Conservation (phyloP, 352 stramenopile genomes). For the Aphanomyces invadans region DNA sequence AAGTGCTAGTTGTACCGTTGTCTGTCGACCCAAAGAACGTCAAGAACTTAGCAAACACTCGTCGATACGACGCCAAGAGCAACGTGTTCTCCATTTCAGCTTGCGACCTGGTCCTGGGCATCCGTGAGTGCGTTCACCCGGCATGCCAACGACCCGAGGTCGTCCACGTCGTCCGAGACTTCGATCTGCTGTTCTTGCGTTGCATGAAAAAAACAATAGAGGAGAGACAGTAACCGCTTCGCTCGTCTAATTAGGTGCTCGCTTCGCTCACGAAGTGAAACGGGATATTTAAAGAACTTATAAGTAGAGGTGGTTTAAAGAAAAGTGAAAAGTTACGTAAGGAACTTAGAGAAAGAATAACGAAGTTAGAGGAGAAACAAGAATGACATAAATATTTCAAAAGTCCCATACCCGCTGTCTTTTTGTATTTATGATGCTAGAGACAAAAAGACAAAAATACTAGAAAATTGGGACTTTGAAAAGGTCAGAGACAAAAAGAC, state of each 20-base stretch:
- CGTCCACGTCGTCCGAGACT: not conserved
- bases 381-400: conserved; percentile 20
- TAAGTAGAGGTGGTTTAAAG: conserved; percentile 3
- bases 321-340: conserved; percentile 10
- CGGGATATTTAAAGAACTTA: conserved; percentile 12
- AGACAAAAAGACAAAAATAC: conserved; percentile 21
- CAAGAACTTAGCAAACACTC: conserved; percentile 35
- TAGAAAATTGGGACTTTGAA: conserved; percentile 13
- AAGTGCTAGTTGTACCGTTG: not conserved
- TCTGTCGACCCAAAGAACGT: conserved; percentile 32
- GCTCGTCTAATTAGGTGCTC: too few species aligned
- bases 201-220: not conserved
- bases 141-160: not conserved
- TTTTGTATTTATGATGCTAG: conserved; percentile 4
- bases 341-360: conserved; percentile 3
- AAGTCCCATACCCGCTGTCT: conserved; percentile 4
- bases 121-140: conserved; percentile 31
- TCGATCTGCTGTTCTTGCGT: not conserved
- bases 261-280: conserved; percentile 16
- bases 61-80: conserved; percentile 53
- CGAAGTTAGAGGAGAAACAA: conserved; percentile 17
- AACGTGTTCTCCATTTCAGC: conserved; percentile 50
- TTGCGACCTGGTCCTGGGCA: conserved; percentile 45
- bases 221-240: not conserved
- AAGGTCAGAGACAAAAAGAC: conserved; percentile 14